Base-by-base conservation (phyloP, 2,329 filamentous ascomycete genomes). In the Ceratocystis ficicola region DNA sequence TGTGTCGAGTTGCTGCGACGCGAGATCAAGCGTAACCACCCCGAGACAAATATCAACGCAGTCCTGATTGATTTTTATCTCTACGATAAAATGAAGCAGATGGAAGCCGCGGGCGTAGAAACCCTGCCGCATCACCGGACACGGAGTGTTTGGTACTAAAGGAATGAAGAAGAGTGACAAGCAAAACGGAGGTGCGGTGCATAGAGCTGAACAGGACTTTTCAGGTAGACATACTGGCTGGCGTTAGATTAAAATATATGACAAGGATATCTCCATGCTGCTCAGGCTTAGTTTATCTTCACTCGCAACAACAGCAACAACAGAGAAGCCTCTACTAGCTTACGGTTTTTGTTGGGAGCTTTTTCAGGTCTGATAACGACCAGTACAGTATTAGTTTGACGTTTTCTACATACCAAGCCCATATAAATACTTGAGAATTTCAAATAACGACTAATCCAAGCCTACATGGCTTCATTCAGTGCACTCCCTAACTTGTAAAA, bases 61-160 rank as follows among this genome's bases (percentile, higher is more conserved):
- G 90, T 97, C 48, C 75, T 99, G 71, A 94, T 99, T 69, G 94
- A 99, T 75, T 99, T 97, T 76, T 96, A 96, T 75, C 78, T 99
- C 65, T 99, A 99, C 73, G 94, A 99, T 76, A 85, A 88, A 20
- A 91, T 94, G 77, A 99, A 97, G 75, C 87, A 90, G 72, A 75
- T 88, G 73, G 93, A 97, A 74, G 78, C 77, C 0, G 74, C 79
- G 69, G 79, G 85, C 64, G 74, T 80, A 65, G 83, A 86, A 72
- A 79, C 77, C 50, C 83, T 90, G 68, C 89, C 90, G 4, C 91
- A 96, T 76, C 92, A 96, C 76, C 82, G 92, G 69, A 96, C 92
- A 55, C 83, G 92, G 73, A 95, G 90, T 72, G 96, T 96, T 68
- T 96, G 92, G 92, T 96, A 96, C 75, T 96, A 76, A 75, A 52